phyloP scores from a whole-genome alignment of 495 filamentous ascomycete genomes.

The Aspergillus heteromorphus region DNA sequence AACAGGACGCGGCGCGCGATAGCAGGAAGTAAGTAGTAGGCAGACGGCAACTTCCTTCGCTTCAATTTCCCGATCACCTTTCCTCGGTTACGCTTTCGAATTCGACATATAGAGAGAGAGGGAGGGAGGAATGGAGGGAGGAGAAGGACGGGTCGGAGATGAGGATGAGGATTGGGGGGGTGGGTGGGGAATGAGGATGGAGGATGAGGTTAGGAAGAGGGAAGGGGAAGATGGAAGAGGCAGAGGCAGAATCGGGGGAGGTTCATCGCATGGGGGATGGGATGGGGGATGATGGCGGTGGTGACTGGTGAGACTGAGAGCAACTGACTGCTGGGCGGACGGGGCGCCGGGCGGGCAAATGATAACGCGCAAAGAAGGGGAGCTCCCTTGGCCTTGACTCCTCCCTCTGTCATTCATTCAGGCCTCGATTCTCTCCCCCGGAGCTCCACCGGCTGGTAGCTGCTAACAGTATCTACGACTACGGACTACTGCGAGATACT shows the following conservation, averaged over 20 bases:
- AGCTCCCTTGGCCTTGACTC: too few species aligned
- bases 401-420: too few species aligned
- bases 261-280: background rate
- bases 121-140: conserved; percentile 7
- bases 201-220: background rate
- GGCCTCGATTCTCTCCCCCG: too few species aligned
- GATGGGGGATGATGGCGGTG: background rate
- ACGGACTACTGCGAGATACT: too few species aligned
- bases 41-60: background rate
- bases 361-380: conserved; percentile 9
- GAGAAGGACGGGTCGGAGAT: conserved; percentile 1
- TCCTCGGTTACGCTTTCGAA: background rate
- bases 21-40: conserved; percentile 6
- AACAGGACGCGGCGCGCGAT: conserved; percentile 12
- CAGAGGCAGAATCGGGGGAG: background rate
- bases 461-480: background rate
- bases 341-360: conserved; percentile 10
- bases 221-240: background rate
- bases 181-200: background rate
- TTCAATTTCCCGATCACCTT: background rate
- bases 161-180: background rate
- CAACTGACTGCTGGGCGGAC: background rate
- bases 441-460: background rate
- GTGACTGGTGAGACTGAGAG: background rate
- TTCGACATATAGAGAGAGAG: background rate